phyloP scores from a whole-genome alignment of 208 protist species.

The Leishmania major region DNA sequence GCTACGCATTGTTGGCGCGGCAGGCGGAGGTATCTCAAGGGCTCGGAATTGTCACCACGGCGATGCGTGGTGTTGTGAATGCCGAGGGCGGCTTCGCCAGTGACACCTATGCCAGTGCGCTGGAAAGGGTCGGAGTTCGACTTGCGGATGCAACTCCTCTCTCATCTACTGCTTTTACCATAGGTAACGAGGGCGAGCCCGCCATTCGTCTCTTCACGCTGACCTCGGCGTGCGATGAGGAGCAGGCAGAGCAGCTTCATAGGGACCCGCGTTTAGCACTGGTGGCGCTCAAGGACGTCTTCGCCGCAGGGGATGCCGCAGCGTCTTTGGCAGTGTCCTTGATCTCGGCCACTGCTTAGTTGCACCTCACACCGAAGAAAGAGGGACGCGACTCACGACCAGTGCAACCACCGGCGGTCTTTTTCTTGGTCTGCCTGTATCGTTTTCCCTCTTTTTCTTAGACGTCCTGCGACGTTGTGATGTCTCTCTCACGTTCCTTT shows the following conservation, averaged over 20 bases:
- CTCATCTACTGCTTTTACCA: constrained; percentile 35
- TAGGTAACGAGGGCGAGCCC: constrained; percentile 64
- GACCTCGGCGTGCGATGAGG: constrained; percentile 20
- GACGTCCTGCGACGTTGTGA: not conserved
- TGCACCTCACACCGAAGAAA: not conserved
- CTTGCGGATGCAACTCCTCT: constrained; percentile 21
- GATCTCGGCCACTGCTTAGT: constrained; percentile 9
- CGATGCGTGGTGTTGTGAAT: constrained; percentile 43
- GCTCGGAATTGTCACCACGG: constrained; percentile 37
- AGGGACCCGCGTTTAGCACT: constrained; percentile 18
- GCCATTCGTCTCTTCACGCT: constrained; percentile 50
- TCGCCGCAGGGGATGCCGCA: constrained; percentile 51
- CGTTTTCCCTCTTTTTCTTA: not conserved
- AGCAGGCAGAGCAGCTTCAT: constrained; percentile 28
- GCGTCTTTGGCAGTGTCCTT: constrained; percentile 54
- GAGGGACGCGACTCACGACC: not conserved
- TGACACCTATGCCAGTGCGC: constrained; percentile 20
- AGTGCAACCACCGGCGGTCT: not conserved
- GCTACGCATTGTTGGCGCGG: constrained; percentile 47
- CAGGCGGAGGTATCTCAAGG: constrained; percentile 43
- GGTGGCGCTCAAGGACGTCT: constrained; percentile 48
- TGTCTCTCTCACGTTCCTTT: not conserved
- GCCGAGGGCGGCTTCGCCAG: constrained; percentile 31
- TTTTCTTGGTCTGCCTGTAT: not conserved
- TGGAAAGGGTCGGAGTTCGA: constrained; percentile 40